Evolutionary conservation across 495 filamentous ascomycete species (phyloP).

Genomic region (Daldinia childiae): DNA sequence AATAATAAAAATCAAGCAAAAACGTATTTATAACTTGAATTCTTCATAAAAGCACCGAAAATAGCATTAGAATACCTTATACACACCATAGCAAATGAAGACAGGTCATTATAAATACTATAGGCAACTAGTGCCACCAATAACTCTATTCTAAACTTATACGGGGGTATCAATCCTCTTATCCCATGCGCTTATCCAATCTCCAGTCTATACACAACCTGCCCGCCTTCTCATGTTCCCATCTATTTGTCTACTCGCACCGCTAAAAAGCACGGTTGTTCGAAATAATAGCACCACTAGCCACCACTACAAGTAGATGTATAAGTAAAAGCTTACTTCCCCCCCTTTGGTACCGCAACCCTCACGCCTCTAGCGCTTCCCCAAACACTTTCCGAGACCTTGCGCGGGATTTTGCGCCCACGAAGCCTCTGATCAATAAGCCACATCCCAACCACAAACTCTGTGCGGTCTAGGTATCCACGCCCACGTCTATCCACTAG

Average conservation of each 20-base stretch:
- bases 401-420: conserved; percentile 84
- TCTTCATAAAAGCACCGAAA: no score
- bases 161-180: conserved; percentile 36
- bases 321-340: conserved; percentile 19
- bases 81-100: not conserved
- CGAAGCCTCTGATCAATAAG: conserved; percentile 89
- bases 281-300: not conserved
- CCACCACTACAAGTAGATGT: not conserved
- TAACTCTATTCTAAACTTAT: conserved; percentile 28
- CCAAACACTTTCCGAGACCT: conserved; percentile 87
- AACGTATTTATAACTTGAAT: no score
- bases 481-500: conserved; percentile 74
- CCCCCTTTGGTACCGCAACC: conserved; percentile 40
- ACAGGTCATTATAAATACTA: not conserved
- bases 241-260: not conserved
- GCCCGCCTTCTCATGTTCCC: not conserved
- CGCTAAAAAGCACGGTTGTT: not conserved
- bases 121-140: conserved; percentile 8
- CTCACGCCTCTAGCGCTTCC: conserved; percentile 74
- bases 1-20: no score
- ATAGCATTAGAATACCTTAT: not conserved
- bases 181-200: not conserved
- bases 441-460: conserved; percentile 97
- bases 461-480: conserved; percentile 73
- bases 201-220: conserved; percentile 5